Conservation (phyloP, 257 asterid species). For the Agastache rugosa region DNA sequence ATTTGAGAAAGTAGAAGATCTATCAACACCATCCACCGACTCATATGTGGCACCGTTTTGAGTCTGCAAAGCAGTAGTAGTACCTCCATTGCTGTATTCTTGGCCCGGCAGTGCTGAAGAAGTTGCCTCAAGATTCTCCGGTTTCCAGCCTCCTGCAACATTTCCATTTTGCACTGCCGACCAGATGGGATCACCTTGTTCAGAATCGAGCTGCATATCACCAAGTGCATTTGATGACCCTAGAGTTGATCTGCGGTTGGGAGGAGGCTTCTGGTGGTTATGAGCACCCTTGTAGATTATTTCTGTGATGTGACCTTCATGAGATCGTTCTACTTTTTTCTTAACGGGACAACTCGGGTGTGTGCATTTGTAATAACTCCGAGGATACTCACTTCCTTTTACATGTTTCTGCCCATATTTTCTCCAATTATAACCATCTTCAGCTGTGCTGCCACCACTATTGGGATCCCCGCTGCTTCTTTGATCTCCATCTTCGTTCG, state of each 20-base stretch:
- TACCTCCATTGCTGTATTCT: conserved; percentile 52
- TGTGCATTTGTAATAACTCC: conserved; percentile 93
- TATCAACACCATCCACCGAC: conserved; percentile 58
- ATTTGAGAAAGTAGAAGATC: conserved; percentile 66
- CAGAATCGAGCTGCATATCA: conserved; percentile 58
- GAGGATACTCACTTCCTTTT: conserved; percentile 81
- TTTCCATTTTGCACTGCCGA: conserved; percentile 52
- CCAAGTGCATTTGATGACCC: conserved; percentile 52
- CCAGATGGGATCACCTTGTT: conserved; percentile 58
- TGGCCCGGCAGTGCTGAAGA: conserved; percentile 48
- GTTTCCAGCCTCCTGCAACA: conserved; percentile 50
- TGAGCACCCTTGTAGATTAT: conserved; percentile 83
- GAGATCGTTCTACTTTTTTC: conserved; percentile 85
- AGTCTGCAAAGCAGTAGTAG: conserved; percentile 41
- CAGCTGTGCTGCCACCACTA: conserved; percentile 57
- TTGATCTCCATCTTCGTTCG: conserved; percentile 59
- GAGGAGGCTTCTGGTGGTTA: conserved; percentile 77
- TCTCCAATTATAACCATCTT: conserved; percentile 87
- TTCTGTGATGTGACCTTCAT: conserved; percentile 78
- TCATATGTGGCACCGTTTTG: conserved; percentile 54
- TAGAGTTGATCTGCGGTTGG: conserved; percentile 58
- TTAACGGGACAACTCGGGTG: conserved; percentile 70
- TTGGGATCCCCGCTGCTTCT: conserved; percentile 60
- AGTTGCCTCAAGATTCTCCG: conserved; percentile 53
- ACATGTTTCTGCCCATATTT: conserved; percentile 93